phyloP scores from a whole-genome alignment of 139 green algal species.

The Micractinium sp. region DNA sequence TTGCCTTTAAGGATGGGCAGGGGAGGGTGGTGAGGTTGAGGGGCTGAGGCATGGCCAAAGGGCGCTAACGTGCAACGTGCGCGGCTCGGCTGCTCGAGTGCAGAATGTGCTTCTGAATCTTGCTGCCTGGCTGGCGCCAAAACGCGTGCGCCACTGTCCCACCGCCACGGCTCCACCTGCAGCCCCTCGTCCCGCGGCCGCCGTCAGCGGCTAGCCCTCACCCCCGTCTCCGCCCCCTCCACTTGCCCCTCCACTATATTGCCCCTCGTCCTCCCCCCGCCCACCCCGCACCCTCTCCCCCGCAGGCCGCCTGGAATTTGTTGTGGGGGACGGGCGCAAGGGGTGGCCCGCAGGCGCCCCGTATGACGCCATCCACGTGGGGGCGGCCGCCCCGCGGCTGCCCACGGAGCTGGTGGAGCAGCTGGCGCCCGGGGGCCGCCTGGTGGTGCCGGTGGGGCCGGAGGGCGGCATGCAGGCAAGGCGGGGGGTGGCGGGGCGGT shows the following conservation, averaged over 20 bases:
- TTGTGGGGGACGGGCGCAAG: constrained; percentile 47
- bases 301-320: constrained; percentile 34
- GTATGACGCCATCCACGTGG: constrained; percentile 94
- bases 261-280: neutral
- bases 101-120: constrained; percentile 5
- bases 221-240: neutral
- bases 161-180: constrained; percentile 25
- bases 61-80: neutral
- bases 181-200: neutral
- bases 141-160: neutral
- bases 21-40: too few relatives aligned
- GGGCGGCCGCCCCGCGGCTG: constrained; percentile 80
- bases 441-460: constrained; percentile 43
- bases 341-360: constrained; percentile 46
- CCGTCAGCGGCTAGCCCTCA: neutral
- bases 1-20: too few relatives aligned
- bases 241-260: neutral
- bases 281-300: neutral
- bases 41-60: neutral
- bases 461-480: constrained; percentile 33
- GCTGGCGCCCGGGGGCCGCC: constrained; percentile 50
- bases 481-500: neutral
- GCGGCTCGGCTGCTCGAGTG: constrained; percentile 38
- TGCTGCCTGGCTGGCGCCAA: constrained; percentile 1
- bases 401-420: constrained; percentile 71